phyloP scores from a whole-genome alignment of 768 basidiomycete species.

The Lentinus brumalis region DNA sequence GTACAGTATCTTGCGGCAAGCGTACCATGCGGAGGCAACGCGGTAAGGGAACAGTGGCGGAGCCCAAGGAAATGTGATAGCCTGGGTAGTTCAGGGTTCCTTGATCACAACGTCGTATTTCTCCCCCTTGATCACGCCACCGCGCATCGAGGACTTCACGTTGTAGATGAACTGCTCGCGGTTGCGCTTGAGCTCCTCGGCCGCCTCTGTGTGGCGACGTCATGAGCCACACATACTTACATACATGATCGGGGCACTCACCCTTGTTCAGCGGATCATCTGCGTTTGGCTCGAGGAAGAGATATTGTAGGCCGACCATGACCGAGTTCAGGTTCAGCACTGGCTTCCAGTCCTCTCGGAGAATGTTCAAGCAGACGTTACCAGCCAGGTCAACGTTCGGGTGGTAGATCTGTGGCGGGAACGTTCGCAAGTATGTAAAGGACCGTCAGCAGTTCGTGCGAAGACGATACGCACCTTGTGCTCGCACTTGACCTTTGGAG shows the following conservation, averaged over 20 bases:
- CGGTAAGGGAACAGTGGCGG: not conserved
- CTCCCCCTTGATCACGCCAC: constrained; percentile 74
- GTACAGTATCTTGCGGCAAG: not conserved
- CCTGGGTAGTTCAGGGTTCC: not conserved
- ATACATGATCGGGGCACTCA: constrained; percentile 35
- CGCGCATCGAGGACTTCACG: constrained; percentile 87
- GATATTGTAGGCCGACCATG: constrained; percentile 97
- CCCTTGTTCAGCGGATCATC: constrained; percentile 99
- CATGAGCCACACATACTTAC: constrained; percentile 11
- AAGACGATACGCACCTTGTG: constrained; percentile 66
- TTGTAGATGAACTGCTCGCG: constrained; percentile 82
- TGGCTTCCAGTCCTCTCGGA: constrained; percentile 99
- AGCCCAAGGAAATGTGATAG: not conserved
- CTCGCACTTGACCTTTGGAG: constrained; percentile 97
- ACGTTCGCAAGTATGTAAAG: not conserved
- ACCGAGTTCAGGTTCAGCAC: constrained; percentile 97
- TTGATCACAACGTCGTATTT: constrained; percentile 72
- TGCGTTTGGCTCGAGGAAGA: constrained; percentile 98
- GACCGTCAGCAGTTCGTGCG: not conserved
- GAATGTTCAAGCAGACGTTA: constrained; percentile 97
- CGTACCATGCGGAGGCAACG: not conserved
- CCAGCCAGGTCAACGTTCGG: constrained; percentile 98
- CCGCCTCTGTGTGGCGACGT: constrained; percentile 72
- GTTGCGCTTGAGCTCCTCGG: constrained; percentile 89
- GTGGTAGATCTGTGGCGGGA: constrained; percentile 81